Percentiles rank a stretch among this genome's conserved stretches.
Evolutionary conservation across 352 stramenopile species (phyloP).

Genomic region (Albugo candida): DNA sequence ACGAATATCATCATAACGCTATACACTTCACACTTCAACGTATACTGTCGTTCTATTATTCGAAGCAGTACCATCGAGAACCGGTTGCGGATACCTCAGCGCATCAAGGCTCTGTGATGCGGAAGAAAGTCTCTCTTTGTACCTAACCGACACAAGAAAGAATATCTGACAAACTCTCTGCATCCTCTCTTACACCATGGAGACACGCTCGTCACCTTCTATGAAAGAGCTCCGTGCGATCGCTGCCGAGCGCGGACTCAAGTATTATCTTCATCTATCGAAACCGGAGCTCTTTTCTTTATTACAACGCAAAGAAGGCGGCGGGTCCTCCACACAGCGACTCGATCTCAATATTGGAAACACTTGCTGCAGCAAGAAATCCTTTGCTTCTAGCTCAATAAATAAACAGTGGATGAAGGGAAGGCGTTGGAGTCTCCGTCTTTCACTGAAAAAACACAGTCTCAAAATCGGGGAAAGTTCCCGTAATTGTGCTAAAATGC

Average conservation of each 20-base stretch:
- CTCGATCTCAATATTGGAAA: background rate
- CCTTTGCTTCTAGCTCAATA: background rate
- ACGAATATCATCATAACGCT: too few relatives aligned
- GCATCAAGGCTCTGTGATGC: too few relatives aligned
- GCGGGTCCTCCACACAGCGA: slow-evolving; percentile 11
- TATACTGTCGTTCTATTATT: too few relatives aligned
- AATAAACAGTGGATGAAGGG: background rate
- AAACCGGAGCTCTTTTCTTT: slow-evolving; percentile 64
- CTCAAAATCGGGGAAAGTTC: slow-evolving; percentile 1
- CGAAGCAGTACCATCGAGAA: too few relatives aligned
- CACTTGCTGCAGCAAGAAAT: background rate
- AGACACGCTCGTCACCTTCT: slow-evolving; percentile 65
- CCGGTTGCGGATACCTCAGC: too few relatives aligned
- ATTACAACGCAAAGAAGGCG: slow-evolving; percentile 53
- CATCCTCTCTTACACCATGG: slow-evolving; percentile 15
- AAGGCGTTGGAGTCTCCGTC: background rate
- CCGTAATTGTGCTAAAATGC: background rate
- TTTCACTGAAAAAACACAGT: slow-evolving; percentile 2
- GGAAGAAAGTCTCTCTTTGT: too few relatives aligned
- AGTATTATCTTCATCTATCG: slow-evolving; percentile 67
- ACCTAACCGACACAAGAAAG: too few relatives aligned
- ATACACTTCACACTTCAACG: too few relatives aligned
- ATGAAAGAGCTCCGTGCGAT: slow-evolving; percentile 53
- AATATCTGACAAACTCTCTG: too few relatives aligned
- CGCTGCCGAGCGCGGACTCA: slow-evolving; percentile 52